Conservation (phyloP, 306 rosid genomes). For the Castanea mollissima region DNA sequence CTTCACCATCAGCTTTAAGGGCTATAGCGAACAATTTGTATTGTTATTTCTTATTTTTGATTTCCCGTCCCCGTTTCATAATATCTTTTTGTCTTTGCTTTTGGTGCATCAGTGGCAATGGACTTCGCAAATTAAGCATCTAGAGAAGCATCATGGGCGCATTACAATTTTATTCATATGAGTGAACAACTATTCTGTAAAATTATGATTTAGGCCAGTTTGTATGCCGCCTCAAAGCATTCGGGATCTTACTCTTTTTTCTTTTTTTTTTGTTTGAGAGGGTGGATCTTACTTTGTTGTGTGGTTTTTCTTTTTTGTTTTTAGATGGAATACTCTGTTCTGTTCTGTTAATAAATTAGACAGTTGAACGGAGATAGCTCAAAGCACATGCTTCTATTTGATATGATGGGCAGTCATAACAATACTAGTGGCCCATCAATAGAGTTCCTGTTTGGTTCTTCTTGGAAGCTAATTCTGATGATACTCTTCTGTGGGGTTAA, state of each 20-base stretch:
- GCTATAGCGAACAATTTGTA: too few relatives aligned
- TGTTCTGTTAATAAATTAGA: not conserved
- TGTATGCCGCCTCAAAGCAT: conserved; percentile 11
- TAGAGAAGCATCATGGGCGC: conserved; percentile 30
- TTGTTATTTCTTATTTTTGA: too few relatives aligned
- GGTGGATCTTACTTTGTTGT: not conserved
- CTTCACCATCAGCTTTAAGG: too few relatives aligned
- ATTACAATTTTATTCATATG: conserved; percentile 27
- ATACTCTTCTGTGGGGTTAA: not conserved
- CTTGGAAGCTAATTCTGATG: not conserved
- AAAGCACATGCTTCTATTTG: not conserved
- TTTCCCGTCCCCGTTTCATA: not conserved
- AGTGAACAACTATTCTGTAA: conserved; percentile 22
- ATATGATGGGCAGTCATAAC: not conserved
- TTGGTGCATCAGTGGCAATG: conserved; percentile 48
- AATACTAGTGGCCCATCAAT: not conserved
- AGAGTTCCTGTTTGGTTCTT: not conserved
- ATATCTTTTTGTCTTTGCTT: not conserved
- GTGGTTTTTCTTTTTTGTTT: not conserved
- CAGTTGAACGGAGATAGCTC: not conserved
- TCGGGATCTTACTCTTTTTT: not conserved
- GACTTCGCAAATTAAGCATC: conserved; percentile 52
- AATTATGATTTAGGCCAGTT: conserved; percentile 23
- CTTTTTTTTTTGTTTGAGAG: too few relatives aligned
- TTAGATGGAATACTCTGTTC: too few relatives aligned